A percentile compares a stretch with the other conserved stretches of the same genome.
Evolutionary conservation across 2,329 filamentous ascomycete species (phyloP).

Genomic region (Byssoonygena ceratinophila): DNA sequence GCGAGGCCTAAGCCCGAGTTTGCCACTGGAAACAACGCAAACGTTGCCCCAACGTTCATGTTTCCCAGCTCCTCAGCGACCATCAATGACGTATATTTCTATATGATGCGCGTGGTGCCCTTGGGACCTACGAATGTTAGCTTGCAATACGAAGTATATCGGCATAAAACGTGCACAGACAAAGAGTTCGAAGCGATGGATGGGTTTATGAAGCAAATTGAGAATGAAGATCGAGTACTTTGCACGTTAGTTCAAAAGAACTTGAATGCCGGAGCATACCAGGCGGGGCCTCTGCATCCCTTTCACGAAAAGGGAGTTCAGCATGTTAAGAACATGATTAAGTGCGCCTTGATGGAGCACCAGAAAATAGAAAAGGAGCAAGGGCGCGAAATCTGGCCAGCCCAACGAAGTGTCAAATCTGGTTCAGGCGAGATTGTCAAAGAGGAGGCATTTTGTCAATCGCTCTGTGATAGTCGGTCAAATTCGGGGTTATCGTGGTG

Average conservation of each 20-base stretch:
- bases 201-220: conserved; percentile 52
- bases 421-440: not conserved
- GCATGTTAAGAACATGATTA: conserved; percentile 46
- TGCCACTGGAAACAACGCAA: conserved; percentile 38
- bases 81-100: conserved; percentile 23
- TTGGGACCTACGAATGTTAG: conserved; percentile 40
- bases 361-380: conserved; percentile 38
- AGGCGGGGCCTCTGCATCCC: conserved; percentile 54
- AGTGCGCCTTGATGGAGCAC: conserved; percentile 42
- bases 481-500: not conserved
- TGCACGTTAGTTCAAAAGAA: conserved; percentile 52
- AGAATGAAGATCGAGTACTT: conserved; percentile 55
- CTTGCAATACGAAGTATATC: conserved; percentile 55
- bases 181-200: conserved; percentile 49
- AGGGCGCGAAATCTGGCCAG: conserved; percentile 45
- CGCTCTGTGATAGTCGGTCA: not conserved
- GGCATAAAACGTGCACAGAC: conserved; percentile 50
- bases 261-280: conserved; percentile 50
- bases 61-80: conserved; percentile 27
- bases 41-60: conserved; percentile 27
- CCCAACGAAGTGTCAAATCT: conserved; percentile 3
- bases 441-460: not conserved
- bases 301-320: conserved; percentile 50
- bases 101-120: conserved; percentile 35
- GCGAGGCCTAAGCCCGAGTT: conserved; percentile 21